Base-by-base conservation (phyloP, 2,329 filamentous ascomycete genomes). In the Clonostachys solani region DNA sequence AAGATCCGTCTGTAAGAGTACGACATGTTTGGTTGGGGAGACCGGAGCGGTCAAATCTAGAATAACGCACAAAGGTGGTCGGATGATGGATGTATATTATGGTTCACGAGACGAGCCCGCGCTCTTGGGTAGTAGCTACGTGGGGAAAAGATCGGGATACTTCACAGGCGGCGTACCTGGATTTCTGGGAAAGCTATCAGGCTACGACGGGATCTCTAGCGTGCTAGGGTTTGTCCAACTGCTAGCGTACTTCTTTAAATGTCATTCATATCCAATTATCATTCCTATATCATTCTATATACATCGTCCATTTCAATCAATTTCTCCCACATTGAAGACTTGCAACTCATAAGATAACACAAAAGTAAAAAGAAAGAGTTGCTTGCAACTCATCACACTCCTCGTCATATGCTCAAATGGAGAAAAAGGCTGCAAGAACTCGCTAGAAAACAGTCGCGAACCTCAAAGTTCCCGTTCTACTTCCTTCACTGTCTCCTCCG, bases 1-100 rank as follows among this genome's bases (percentile, higher is more conserved):
- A 84, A 92, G 57, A 83, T 97, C 46, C 77, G 89, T 52, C 70
- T 96, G 53, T 94, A 47, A 38, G 36, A 29, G 23, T 29, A 29
- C 23, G 23, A 4, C 8, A 10, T 29, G 23, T 29, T 29, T 29
- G 23, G 3, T 29, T 29, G 23, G 23, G 10, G 18, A 19, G 23
- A 9, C 13, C 12, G 17, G 16, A 42, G n/a, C 10, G 15, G 18
- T 6, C 40, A 42, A 18, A 8, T 12, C n/a, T 18, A 42, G 15
- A 42, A 17, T 42, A 23, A 19, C 40, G 16, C 29, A 18, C 18
- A 42, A 42, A 13, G 13, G 40, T 42, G 40, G 7, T 18, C 40
- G 23, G 8, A 29, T 29, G 23, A 29, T 10, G 23, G 23, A 29
- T 29, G 23, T 29, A 29, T 29, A 29, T 29, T 29, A 29, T 29